phyloP scores from a whole-genome alignment of 495 filamentous ascomycete genomes.

The Clavariopsis aquatica region DNA sequence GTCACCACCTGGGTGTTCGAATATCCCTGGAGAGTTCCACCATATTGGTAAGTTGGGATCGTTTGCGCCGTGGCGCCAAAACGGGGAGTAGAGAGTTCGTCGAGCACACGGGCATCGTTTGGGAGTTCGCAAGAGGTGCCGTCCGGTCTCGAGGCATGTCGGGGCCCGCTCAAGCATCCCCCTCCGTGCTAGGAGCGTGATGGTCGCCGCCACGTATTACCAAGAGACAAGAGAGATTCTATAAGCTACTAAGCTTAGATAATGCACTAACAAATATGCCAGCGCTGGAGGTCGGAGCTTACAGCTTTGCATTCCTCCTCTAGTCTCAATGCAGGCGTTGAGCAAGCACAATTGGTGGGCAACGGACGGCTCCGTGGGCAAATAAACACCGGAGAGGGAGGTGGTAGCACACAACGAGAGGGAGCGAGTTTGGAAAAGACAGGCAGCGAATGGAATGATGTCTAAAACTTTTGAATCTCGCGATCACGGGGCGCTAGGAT shows the following conservation, averaged over 20 bases:
- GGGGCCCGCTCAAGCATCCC: slow-evolving; percentile 40
- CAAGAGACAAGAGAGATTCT: background rate
- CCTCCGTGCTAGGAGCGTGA: slow-evolving; percentile 11
- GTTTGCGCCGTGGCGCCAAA: slow-evolving; percentile 37
- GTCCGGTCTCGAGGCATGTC: slow-evolving; percentile 40
- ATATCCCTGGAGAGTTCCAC: slow-evolving; percentile 14
- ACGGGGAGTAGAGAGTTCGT: slow-evolving; percentile 36
- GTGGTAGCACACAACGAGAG: slow-evolving; percentile 9
- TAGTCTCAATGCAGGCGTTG: background rate
- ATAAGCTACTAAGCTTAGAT: background rate
- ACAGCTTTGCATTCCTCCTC: slow-evolving; percentile 33
- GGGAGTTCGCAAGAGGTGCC: slow-evolving; percentile 31
- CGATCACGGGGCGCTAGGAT: slow-evolving; percentile 16
- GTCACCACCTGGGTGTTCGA: slow-evolving; percentile 8
- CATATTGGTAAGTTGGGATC: slow-evolving; percentile 30
- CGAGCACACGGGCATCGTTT: slow-evolving; percentile 31
- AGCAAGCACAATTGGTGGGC: slow-evolving; percentile 1
- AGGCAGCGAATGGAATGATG: background rate
- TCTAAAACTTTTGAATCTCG: slow-evolving; percentile 12
- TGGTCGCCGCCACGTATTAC: slow-evolving; percentile 25
- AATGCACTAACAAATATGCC: background rate
- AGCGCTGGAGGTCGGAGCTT: slow-evolving; percentile 4
- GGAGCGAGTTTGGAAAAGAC: background rate
- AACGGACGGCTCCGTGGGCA: background rate
- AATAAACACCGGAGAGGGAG: background rate